Percentiles rank a stretch among this genome's conserved stretches.
These are phyloP conservation scores for Annulohypoxylon truncatum DNA, from an alignment of 2,329 filamentous ascomycete species.

Conservation along the genomic window DNA sequence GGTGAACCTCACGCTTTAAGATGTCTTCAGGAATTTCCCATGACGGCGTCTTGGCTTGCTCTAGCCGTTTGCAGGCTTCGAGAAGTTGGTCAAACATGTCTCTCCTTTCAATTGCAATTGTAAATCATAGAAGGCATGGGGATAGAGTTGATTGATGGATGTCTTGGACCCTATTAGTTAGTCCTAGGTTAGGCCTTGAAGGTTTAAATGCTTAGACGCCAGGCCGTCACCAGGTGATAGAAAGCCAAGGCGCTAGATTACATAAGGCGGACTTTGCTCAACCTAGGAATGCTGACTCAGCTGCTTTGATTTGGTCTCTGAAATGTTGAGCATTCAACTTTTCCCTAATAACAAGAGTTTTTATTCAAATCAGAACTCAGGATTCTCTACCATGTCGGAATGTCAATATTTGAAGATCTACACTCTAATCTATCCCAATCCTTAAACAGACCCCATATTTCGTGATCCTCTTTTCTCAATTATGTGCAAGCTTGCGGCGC, in stretches of 20 bases:
- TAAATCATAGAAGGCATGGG: not conserved
- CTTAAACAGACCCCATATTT: not conserved
- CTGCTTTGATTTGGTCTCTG: too few relatives aligned
- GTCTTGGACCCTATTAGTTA: not conserved
- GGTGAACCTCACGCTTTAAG: slow-evolving; percentile 9
- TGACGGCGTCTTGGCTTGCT: not conserved
- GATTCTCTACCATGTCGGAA: not conserved
- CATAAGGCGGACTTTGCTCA: not conserved
- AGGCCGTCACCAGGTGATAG: slow-evolving; percentile 5
- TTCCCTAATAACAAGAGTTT: too few relatives aligned
- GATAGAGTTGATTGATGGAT: not conserved
- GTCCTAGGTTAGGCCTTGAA: not conserved
- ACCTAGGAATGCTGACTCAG: slow-evolving; percentile 1
- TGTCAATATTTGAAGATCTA: not conserved
- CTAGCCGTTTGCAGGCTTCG: slow-evolving; percentile 16
- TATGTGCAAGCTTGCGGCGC: not conserved
- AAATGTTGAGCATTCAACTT: too few relatives aligned
- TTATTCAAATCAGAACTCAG: not conserved
- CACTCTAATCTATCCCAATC: not conserved
- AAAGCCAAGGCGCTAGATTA: not conserved
- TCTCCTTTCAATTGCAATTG: not conserved
- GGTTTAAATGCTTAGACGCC: not conserved
- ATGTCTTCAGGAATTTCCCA: slow-evolving; percentile 21
- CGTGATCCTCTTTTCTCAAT: not conserved
- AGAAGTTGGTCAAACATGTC: slow-evolving; percentile 28